Conservation (phyloP, 2,329 filamentous ascomycete genomes). For the Fonsecaea pedrosoi region DNA sequence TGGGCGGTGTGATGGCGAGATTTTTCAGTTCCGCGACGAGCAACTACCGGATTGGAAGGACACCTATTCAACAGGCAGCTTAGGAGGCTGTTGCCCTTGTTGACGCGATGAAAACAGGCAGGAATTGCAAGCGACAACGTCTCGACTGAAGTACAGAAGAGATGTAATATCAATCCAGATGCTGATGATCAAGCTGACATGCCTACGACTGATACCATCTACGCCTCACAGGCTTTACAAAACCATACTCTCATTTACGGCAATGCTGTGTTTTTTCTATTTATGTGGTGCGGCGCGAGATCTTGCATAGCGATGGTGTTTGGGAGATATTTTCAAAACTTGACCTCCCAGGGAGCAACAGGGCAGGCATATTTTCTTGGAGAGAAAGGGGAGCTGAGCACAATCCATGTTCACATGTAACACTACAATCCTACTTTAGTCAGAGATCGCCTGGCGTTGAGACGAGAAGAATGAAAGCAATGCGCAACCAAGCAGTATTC, state of each 20-base stretch:
- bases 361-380: slow-evolving; percentile 7
- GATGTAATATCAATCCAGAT: slow-evolving; percentile 22
- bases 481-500: slow-evolving; percentile 18
- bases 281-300: background rate
- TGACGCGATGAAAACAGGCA: background rate
- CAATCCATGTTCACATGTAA: slow-evolving; percentile 1
- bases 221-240: background rate
- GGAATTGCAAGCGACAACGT: slow-evolving; percentile 17
- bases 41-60: slow-evolving; percentile 44
- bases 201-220: slow-evolving; percentile 10
- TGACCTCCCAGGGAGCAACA: background rate
- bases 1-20: slow-evolving; percentile 51
- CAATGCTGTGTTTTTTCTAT: slow-evolving; percentile 4
- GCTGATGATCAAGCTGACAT: slow-evolving; percentile 25
- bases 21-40: slow-evolving; percentile 53
- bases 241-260: slow-evolving; percentile 14
- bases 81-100: slow-evolving; percentile 16
- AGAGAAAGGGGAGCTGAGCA: background rate
- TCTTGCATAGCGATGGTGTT: slow-evolving; percentile 37
- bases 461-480: background rate
- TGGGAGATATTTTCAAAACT: background rate
- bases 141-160: slow-evolving; percentile 11
- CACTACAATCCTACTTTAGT: slow-evolving; percentile 3
- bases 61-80: slow-evolving; percentile 33
- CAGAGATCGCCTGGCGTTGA: slow-evolving; percentile 3